A percentile compares a stretch with the other conserved stretches of the same genome.
These are phyloP conservation scores for Pyracantha coccinea DNA, from an alignment of 331 rosid species.

Conservation along the genomic window DNA sequence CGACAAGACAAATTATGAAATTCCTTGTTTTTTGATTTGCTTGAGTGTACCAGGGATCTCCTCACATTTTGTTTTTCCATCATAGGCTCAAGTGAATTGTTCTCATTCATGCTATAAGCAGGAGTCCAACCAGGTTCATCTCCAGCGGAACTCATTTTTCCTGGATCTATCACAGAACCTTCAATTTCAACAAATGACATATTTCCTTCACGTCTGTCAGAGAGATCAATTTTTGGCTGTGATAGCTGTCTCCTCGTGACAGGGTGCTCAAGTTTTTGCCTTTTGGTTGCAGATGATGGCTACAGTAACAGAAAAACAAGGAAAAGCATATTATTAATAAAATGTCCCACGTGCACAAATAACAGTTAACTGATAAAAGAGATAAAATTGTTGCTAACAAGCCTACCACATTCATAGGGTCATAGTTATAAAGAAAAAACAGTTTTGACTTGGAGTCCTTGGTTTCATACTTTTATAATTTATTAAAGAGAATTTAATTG, in stretches of 20 bases:
- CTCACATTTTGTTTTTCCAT: conserved; percentile 17
- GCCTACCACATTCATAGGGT: not conserved
- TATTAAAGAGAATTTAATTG: not conserved
- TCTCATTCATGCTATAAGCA: conserved; percentile 16
- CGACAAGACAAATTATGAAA: conserved; percentile 35
- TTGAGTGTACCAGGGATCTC: conserved; percentile 16
- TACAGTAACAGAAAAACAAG: conserved; percentile 19
- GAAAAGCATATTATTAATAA: conserved; percentile 7
- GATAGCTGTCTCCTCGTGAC: conserved; percentile 27
- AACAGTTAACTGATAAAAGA: not conserved
- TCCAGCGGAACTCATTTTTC: conserved; percentile 8
- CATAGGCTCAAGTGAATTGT: conserved; percentile 10
- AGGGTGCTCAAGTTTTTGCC: conserved; percentile 44
- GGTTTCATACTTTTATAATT: not conserved
- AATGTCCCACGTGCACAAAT: not conserved
- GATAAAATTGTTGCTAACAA: not conserved
- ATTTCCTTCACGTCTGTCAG: conserved; percentile 36
- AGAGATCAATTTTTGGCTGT: not conserved
- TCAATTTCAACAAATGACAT: conserved; percentile 36
- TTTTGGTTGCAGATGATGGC: conserved; percentile 50
- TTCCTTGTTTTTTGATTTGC: conserved; percentile 33
- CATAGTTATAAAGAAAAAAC: not conserved
- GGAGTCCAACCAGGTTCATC: conserved; percentile 14
- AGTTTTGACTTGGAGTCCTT: not conserved
- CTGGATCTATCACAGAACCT: conserved; percentile 16